These are phyloP conservation scores for Sporothrix mexicana DNA, from an alignment of 2,329 filamentous ascomycete genomes.

Conservation along the genomic window DNA sequence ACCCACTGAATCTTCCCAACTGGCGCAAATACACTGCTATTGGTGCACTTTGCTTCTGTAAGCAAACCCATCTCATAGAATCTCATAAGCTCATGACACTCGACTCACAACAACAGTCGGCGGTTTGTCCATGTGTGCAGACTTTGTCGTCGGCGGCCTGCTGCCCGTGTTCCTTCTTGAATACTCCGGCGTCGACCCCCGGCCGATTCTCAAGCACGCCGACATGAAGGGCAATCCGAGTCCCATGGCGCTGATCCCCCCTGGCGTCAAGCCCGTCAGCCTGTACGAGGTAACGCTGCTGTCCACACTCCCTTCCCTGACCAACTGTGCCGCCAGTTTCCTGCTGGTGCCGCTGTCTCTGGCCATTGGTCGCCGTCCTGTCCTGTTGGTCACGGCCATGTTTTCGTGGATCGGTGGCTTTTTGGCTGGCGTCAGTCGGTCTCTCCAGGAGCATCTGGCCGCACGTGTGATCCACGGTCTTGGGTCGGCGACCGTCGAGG, in stretches of 20 bases:
- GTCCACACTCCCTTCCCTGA: conserved; percentile 5
- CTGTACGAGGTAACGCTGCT: conserved; percentile 19
- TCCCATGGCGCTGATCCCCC: conserved; percentile 43
- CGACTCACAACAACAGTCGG: conserved; percentile 9
- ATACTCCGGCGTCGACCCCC: conserved; percentile 45
- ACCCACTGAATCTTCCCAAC: conserved; percentile 44
- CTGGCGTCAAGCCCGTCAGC: conserved; percentile 37
- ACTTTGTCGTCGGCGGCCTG: conserved; percentile 44
- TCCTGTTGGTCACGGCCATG: conserved; percentile 45
- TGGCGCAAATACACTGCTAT: conserved; percentile 46
- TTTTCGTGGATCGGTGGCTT: conserved; percentile 47
- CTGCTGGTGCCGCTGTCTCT: conserved; percentile 48
- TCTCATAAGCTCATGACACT: no score
- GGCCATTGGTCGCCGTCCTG: conserved; percentile 47
- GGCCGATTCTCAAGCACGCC: conserved; percentile 38
- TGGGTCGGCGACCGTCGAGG: conserved; percentile 48
- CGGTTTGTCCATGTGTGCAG: conserved; percentile 42
- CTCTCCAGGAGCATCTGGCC: conserved; percentile 41
- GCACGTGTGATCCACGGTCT: conserved; percentile 47
- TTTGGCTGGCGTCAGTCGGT: conserved; percentile 45
- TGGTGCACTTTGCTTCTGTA: conserved; percentile 39
- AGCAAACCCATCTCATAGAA: background rate
- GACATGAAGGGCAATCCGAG: conserved; percentile 37
- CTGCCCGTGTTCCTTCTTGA: conserved; percentile 48
- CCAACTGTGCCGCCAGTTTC: conserved; percentile 42